These are phyloP conservation scores for Sabuloglossum arenarium DNA, from an alignment of 495 filamentous ascomycete species.

Conservation along the genomic window DNA sequence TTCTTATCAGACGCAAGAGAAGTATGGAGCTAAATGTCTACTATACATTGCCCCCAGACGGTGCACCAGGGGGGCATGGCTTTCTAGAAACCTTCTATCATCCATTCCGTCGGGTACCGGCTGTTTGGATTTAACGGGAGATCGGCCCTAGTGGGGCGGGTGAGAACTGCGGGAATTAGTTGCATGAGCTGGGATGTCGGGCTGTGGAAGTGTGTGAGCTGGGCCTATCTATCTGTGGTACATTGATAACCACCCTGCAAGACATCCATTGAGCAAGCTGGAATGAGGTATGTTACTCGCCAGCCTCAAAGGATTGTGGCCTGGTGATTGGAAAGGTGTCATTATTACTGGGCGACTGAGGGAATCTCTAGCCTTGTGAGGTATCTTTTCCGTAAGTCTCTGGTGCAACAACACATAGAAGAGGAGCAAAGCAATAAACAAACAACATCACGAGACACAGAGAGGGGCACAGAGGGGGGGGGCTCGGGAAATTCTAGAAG, in stretches of 20 bases:
- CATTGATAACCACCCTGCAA: not conserved
- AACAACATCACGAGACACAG: not conserved
- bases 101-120: not conserved
- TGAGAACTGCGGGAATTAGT: not conserved
- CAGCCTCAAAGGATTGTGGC: not conserved
- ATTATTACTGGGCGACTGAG: not conserved
- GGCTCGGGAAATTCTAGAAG: not conserved
- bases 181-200: not conserved
- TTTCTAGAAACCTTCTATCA: not conserved
- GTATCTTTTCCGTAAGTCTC: not conserved
- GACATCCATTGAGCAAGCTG: not conserved
- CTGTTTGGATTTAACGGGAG: not conserved
- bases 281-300: not conserved
- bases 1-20: too few relatives aligned
- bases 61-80: not conserved
- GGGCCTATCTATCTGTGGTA: not conserved
- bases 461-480: too few relatives aligned
- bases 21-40: too few relatives aligned
- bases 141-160: not conserved
- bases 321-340: not conserved
- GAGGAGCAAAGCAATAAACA: not conserved
- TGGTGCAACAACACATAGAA: not conserved
- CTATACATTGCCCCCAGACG: too few relatives aligned
- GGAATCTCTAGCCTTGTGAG: not conserved
- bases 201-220: not conserved